Evolutionary conservation across 495 filamentous ascomycete genomes (phyloP), one percentile per base, ranked within the genome.

Genomic region (Gamarada debralockiae): DNA sequence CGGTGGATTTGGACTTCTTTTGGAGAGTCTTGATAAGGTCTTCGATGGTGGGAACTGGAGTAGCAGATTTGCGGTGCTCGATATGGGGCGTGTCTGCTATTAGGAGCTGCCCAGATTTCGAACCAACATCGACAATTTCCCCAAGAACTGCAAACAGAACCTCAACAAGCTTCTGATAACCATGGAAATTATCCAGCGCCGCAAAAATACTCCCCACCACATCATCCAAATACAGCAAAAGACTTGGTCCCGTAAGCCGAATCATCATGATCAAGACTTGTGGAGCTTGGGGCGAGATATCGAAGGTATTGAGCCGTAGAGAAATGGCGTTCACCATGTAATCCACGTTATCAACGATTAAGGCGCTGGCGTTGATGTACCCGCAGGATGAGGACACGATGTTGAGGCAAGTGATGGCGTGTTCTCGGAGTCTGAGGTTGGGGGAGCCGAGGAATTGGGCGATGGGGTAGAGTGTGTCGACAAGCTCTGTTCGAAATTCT

Each of bases 231-330:
- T 89, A 97, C 0, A 92, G 90, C 21, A 97, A 74, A 7, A 99
- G 69, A 25, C 72, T 75, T 8, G 89, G 83, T 7, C 95, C 93
- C 40, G 89, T 87, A 25, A 99, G 74, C 21, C 80, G 84, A 48
- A 97, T 77, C 88, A 99, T 93, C 91, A 99, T 97, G 9, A 87
- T 76, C 13, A 99, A 72, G 0, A 97, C 95, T 58, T 89, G 85
- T 14, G 92, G 91, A 9, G 90, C 89, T 51, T 95, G 85, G 2
- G 92, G 92, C 0, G 90, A 92, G 48, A 97, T 82, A 48, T 97
- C 90, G 60, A 95, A 89, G 0, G 83, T 90, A 57, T 95, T 96
- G 23, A 99, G 75, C 52, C 92, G 89, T 20, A 97, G 71, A 0
- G 87, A 87, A 5, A 97, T 83, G 0, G 92, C 87, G 63, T 97